Percentiles rank a stretch among this genome's conserved stretches.
phyloP scores from a whole-genome alignment of 371 early-diverging fungal species.

The Dentiscutata heterogama region DNA sequence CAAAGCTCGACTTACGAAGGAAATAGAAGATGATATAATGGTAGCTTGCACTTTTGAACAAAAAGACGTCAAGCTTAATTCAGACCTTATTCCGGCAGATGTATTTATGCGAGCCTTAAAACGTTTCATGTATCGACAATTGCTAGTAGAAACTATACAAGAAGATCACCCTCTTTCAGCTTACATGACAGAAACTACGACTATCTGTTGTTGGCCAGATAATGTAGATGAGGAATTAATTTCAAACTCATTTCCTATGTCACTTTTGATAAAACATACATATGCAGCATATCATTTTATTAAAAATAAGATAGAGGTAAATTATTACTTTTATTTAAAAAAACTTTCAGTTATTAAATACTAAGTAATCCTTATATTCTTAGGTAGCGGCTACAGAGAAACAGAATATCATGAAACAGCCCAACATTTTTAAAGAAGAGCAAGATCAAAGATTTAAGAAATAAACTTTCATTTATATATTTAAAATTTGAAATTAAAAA shows the following conservation, averaged over 20 bases:
- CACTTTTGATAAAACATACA: slow-evolving; percentile 12
- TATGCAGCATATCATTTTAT: slow-evolving; percentile 21
- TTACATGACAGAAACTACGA: slow-evolving; percentile 18
- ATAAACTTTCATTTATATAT: too few relatives aligned
- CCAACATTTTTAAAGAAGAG: too few relatives aligned
- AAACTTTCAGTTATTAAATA: too few relatives aligned
- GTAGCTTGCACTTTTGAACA: background rate
- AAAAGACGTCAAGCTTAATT: background rate
- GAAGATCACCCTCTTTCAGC: background rate
- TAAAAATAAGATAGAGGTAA: slow-evolving; percentile 22
- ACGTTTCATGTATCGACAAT: slow-evolving; percentile 24
- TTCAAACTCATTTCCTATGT: background rate
- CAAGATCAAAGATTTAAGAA: too few relatives aligned
- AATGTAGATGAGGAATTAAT: slow-evolving; percentile 6
- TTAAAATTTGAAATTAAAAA: too few relatives aligned
- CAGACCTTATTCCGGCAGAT: background rate
- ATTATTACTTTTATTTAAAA: background rate
- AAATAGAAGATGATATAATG: background rate
- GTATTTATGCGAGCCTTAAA: slow-evolving; percentile 3
- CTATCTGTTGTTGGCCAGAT: slow-evolving; percentile 21
- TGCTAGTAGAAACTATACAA: slow-evolving; percentile 26
- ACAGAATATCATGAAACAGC: too few relatives aligned
- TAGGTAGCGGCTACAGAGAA: too few relatives aligned
- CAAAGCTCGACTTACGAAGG: background rate
- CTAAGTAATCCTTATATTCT: too few relatives aligned